Evolutionary conservation across 805 yeast species (phyloP), one percentile per base, ranked within the genome.

Genomic region (Candida namnaoensis): DNA sequence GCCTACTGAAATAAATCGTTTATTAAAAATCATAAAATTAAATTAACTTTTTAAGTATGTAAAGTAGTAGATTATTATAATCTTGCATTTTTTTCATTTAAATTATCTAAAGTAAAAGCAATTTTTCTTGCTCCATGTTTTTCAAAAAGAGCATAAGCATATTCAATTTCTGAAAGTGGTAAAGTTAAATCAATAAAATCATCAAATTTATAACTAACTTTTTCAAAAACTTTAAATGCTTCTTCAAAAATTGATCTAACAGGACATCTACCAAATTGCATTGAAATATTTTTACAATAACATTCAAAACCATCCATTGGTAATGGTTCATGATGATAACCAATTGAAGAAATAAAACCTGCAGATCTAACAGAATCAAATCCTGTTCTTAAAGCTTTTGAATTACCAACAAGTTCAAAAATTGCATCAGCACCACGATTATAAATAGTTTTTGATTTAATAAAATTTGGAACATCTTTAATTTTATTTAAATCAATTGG

Each of bases 181-280:
- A 72, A 60, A 34, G 60, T 59, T n/a, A 56, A 55, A 46, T 76
- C 83, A 32, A 78, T 68, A 48, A 78, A 76, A n/a, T 56, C 65
- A n/a, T 53, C 64, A 46, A 78, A 74, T 42, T 71, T 66, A 32
- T 53, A 54, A 34, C 72, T 66, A 38, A 74, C 60, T 13, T 52
- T 47, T 40, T 66, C 68, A 52, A 78, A 76, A 0, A 72, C 61
- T 35, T 64, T 62, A 32, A 77, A 61, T 0, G 82, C 66, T 36
- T 76, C 81, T 10, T 60, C 66, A 51, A 73, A 78, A 34, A 76
- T 60, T 2, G 80, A 66, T 67, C 78, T 69, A 4, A 75, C 75
- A 34, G 80, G 82, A 55, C 84, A 78, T 51, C 84, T 57, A 4
- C 85, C 85, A 54, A 78, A 78, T 30, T 78, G 78, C 35, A 78